phyloP scores from a whole-genome alignment of 2,329 filamentous ascomycete genomes.

The Teratosphaeria destructans region DNA sequence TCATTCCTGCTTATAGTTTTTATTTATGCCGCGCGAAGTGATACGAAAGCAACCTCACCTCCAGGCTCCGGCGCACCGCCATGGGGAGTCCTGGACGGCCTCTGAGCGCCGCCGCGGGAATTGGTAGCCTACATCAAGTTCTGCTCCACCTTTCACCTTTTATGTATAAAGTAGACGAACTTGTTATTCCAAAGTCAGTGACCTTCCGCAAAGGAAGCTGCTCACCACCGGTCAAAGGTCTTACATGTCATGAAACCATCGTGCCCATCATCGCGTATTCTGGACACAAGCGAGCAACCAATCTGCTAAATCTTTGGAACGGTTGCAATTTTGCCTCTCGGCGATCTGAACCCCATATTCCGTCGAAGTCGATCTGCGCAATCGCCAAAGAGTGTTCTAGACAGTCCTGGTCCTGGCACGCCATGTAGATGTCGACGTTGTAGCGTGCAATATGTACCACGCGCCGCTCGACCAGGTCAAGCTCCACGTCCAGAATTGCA shows the following conservation, averaged over 20 bases:
- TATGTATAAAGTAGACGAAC: too few relatives aligned
- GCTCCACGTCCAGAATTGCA: neutral
- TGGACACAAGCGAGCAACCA: neutral
- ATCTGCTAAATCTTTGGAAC: neutral
- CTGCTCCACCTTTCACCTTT: too few relatives aligned
- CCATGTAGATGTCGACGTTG: neutral
- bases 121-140: too few relatives aligned
- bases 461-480: neutral
- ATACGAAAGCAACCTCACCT: too few relatives aligned
- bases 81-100: too few relatives aligned
- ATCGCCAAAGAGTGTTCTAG: neutral
- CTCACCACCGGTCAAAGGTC: neutral
- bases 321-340: neutral
- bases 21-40: too few relatives aligned
- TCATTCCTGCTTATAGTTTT: too few relatives aligned
- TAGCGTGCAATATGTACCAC: neutral
- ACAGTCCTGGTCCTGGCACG: neutral
- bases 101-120: too few relatives aligned
- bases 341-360: neutral
- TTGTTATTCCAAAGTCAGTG: too few relatives aligned
- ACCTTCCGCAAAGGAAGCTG: neutral
- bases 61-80: too few relatives aligned
- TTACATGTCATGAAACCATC: neutral
- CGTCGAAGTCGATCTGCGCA: neutral
- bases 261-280: neutral